These are phyloP conservation scores for Naganishia sp. DNA, from an alignment of 1,284 basidiomycete genomes.

Conservation along the genomic window DNA sequence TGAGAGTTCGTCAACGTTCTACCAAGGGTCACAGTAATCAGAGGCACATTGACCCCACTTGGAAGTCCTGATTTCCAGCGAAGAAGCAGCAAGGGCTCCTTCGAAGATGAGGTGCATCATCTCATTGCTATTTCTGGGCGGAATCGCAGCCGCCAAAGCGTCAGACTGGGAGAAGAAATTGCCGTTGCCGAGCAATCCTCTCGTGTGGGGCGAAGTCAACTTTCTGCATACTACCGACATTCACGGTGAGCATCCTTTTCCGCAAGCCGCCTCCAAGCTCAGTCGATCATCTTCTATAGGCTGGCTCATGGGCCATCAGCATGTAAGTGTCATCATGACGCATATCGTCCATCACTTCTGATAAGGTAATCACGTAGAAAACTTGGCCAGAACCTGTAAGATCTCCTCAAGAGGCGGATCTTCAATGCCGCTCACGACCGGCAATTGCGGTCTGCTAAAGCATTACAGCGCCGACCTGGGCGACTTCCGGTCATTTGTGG, in stretches of 20 bases:
- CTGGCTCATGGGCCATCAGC: slow-evolving; percentile 53
- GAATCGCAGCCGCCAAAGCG: background rate
- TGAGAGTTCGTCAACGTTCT: slow-evolving; percentile 21
- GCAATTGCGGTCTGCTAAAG: slow-evolving; percentile 32
- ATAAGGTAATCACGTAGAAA: slow-evolving; percentile 35
- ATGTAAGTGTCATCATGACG: slow-evolving; percentile 41
- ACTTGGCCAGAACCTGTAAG: slow-evolving; percentile 55
- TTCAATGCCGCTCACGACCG: background rate
- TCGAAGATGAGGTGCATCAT: background rate
- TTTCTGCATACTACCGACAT: slow-evolving; percentile 52
- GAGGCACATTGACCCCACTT: background rate
- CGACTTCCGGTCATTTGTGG: slow-evolving; percentile 75
- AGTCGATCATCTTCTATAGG: slow-evolving; percentile 34
- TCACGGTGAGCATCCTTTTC: slow-evolving; percentile 44
- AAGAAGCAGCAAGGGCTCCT: background rate
- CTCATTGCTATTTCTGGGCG: background rate
- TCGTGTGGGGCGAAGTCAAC: slow-evolving; percentile 53
- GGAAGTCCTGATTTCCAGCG: background rate
- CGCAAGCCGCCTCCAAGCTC: background rate
- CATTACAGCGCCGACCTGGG: slow-evolving; percentile 68
- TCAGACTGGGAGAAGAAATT: slow-evolving; percentile 27
- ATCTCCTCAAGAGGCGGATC: background rate
- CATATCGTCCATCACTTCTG: background rate
- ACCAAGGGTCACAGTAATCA: background rate
- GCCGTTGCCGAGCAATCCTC: slow-evolving; percentile 44